Base-by-base conservation (phyloP, 2,329 filamentous ascomycete species). In the Aspergillus sp. region DNA sequence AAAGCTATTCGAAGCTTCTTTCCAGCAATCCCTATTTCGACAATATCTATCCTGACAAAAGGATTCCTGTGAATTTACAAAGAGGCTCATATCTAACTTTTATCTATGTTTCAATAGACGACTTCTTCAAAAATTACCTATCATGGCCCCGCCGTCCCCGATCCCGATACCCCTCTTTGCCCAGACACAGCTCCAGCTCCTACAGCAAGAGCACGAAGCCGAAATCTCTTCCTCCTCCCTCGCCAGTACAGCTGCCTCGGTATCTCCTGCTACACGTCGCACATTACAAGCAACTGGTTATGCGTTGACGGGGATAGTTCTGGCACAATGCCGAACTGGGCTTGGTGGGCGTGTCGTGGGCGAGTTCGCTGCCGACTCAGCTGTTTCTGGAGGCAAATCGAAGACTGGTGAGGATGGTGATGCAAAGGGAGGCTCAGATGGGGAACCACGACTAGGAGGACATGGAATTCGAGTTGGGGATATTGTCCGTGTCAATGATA, bases 321-420 rank as follows among this genome's bases (percentile, higher is more conserved):
- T 95, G 30, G 73, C 78, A 8, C 84, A 86, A 12, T 86, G 87
- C 61, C 84, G 90, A 28, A 98, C 93, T 0, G 93, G 93, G 0
- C 75, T 96, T 32, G 93, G 90, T 11, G 93, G 93, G n/a, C 87
- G 89, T 51, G 89, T 88, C 0, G 85, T 98, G 2, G 72, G 96
- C 4, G 90, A 96, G 64, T 81, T 98, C 5, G 73, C 71, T 2
- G 66, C 70, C 1, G 91, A 96, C 58, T 69, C 79, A n/a, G 86
- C 89, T 0, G 78, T 85, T 2, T 75, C 78, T 4, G 66, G 68
- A 5, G 56, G 52, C 31, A 51, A 49, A 10, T 45, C 53, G 2
- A 57, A 52, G 27, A 36, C 37, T 7, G 46, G 26, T 7, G 38
- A 42, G 9, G 34, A 34, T 9, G 46, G 41, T 8, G 48, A 54